Evolutionary conservation across 1,284 basidiomycete genomes (phyloP).

Genomic region (Moesziomyces globuligerus): DNA sequence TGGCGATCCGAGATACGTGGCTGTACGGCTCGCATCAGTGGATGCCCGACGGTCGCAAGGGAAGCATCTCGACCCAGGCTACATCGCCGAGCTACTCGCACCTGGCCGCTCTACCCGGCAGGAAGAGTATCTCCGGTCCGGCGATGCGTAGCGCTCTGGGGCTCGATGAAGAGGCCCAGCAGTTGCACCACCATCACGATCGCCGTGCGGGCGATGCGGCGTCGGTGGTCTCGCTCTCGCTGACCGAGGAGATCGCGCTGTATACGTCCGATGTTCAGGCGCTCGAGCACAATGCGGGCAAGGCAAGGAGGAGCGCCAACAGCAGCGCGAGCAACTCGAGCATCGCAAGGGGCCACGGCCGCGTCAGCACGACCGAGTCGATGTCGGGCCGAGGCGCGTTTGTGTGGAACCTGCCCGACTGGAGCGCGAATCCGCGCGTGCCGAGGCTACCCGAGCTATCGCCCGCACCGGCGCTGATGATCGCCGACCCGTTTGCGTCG

Average conservation of each 20-base stretch:
- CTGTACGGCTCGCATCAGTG: slow-evolving; percentile 24
- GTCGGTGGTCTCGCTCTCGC: slow-evolving; percentile 18
- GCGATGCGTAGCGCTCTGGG: slow-evolving; percentile 6
- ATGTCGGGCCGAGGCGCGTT: slow-evolving; percentile 3
- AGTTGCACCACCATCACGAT: not conserved
- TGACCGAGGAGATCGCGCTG: slow-evolving; percentile 44
- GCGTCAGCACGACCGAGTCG: too few relatives aligned
- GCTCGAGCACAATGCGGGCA: slow-evolving; percentile 6
- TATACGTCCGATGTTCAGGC: slow-evolving; percentile 25
- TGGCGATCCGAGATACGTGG: slow-evolving; percentile 42
- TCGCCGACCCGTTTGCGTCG: slow-evolving; percentile 21
- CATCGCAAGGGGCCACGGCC: not conserved
- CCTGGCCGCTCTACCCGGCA: not conserved
- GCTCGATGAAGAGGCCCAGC: slow-evolving; percentile 13
- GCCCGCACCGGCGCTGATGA: slow-evolving; percentile 23
- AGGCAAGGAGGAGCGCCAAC: slow-evolving; percentile 6
- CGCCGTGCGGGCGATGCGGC: slow-evolving; percentile 2
- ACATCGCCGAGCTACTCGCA: slow-evolving; percentile 6
- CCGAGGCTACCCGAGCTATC: slow-evolving; percentile 11
- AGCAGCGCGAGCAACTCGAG: slow-evolving; percentile 2
- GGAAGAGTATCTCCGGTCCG: slow-evolving; percentile 11
- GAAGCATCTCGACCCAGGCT: slow-evolving; percentile 13
- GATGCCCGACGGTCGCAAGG: slow-evolving; percentile 18
- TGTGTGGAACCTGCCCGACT: slow-evolving; percentile 26
- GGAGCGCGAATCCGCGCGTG: not conserved